phyloP scores from a whole-genome alignment of 2,329 filamentous ascomycete species.

The Albophoma yamanashiensis region DNA sequence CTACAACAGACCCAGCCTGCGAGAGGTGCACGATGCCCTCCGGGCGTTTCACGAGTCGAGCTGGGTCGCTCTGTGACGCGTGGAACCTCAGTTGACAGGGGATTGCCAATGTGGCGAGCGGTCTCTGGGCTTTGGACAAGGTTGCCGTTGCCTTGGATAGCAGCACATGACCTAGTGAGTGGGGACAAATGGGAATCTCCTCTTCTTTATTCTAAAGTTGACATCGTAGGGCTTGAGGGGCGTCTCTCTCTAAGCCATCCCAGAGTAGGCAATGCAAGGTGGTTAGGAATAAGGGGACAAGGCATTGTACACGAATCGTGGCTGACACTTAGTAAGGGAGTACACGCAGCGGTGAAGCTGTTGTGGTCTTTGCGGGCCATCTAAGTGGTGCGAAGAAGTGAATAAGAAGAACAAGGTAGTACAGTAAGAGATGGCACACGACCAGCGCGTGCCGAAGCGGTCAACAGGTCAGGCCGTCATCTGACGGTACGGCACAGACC shows the following conservation, averaged over 20 bases:
- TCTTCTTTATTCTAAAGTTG: neutral
- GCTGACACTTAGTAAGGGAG: neutral
- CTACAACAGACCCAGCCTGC: slow-evolving; percentile 35
- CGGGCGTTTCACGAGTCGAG: slow-evolving; percentile 9
- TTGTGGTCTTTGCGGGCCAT: neutral
- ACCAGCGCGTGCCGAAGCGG: neutral
- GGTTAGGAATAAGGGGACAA: too few species aligned
- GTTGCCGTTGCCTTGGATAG: neutral
- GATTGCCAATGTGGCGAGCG: neutral
- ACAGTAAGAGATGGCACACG: neutral
- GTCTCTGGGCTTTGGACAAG: neutral
- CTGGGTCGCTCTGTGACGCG: neutral
- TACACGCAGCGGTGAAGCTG: neutral
- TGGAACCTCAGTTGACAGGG: neutral
- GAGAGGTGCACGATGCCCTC: slow-evolving; percentile 27
- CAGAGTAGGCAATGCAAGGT: too few species aligned
- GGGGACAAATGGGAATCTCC: neutral
- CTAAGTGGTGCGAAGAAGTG: neutral
- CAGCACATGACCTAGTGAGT: neutral
- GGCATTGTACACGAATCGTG: neutral
- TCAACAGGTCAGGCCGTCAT: neutral
- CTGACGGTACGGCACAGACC: neutral
- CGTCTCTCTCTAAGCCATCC: too few species aligned
- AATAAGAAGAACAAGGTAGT: neutral
- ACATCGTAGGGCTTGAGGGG: neutral